Conservation (phyloP, 2,329 filamentous ascomycete species). For the Claviceps sp. region DNA sequence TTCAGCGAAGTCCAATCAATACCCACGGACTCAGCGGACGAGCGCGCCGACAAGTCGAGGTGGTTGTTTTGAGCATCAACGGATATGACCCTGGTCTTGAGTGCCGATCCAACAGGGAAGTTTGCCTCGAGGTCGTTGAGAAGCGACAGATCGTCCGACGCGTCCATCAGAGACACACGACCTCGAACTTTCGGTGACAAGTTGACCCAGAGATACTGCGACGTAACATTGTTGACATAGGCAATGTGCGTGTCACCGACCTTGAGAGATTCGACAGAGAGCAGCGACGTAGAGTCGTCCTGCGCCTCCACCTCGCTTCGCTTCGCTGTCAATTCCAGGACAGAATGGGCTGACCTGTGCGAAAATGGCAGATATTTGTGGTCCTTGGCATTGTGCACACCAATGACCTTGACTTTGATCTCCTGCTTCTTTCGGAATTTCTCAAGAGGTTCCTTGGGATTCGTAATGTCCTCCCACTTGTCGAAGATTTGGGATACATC, state of each 20-base stretch:
- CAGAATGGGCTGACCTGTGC: slow-evolving; percentile 67
- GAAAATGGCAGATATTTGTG: slow-evolving; percentile 86
- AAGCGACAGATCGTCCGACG: slow-evolving; percentile 73
- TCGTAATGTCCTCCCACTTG: slow-evolving; percentile 70
- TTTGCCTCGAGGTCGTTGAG: slow-evolving; percentile 62
- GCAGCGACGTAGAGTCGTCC: slow-evolving; percentile 23
- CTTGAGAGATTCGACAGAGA: slow-evolving; percentile 61
- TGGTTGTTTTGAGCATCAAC: slow-evolving; percentile 61
- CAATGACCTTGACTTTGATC: slow-evolving; percentile 64
- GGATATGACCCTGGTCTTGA: slow-evolving; percentile 64
- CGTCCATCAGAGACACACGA: slow-evolving; percentile 67
- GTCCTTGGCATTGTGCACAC: slow-evolving; percentile 78
- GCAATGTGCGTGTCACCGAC: slow-evolving; percentile 60
- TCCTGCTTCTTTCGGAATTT: slow-evolving; percentile 59
- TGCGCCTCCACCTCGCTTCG: slow-evolving; percentile 45
- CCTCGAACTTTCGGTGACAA: slow-evolving; percentile 80
- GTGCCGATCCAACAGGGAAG: slow-evolving; percentile 81
- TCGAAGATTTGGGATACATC: slow-evolving; percentile 88
- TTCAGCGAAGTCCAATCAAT: slow-evolving; percentile 60
- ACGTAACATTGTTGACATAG: slow-evolving; percentile 80
- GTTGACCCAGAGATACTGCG: slow-evolving; percentile 79
- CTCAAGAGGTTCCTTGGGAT: slow-evolving; percentile 65
- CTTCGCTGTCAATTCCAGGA: slow-evolving; percentile 81
- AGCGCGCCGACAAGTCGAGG: slow-evolving; percentile 71
- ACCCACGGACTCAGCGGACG: slow-evolving; percentile 31